These are phyloP conservation scores for Citrullus colocynthis DNA, from an alignment of 306 rosid genomes.

Conservation along the genomic window DNA sequence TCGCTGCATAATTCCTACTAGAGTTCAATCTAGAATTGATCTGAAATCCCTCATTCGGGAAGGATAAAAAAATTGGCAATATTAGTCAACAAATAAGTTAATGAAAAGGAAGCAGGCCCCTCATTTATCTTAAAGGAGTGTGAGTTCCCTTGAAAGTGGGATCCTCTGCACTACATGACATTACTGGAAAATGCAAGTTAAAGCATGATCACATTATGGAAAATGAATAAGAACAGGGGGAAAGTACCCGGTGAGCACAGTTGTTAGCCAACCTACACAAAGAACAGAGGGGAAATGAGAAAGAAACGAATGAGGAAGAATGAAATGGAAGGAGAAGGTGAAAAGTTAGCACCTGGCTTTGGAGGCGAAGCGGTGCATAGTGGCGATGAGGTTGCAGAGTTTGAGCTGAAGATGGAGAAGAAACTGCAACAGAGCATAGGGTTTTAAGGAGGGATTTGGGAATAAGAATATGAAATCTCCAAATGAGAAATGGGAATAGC, in stretches of 20 bases:
- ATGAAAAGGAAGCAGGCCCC: not conserved
- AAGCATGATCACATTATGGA: not conserved
- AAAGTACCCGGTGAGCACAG: not conserved
- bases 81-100: no score
- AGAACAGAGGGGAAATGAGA: not conserved
- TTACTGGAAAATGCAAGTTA: not conserved
- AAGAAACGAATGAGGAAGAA: not conserved
- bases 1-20: constrained; percentile 39
- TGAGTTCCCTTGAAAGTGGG: no score
- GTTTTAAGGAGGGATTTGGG: not conserved
- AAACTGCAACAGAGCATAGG: not conserved
- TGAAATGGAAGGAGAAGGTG: not conserved
- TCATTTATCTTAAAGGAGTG: no score
- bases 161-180: not conserved
- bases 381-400: not conserved
- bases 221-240: not conserved
- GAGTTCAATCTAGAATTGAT: constrained; percentile 21
- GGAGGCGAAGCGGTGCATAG: constrained; percentile 38
- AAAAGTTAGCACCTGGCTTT: constrained; percentile 25
- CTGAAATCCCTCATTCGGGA: constrained; percentile 20
- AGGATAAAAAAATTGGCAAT: not conserved
- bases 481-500: no score
- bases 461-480: not conserved
- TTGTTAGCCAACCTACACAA: not conserved
- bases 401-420: not conserved